A percentile compares a stretch with the other conserved stretches of the same genome.
Evolutionary conservation across 176 grass and related monocot species (phyloP).

Genomic region (Miscanthus lutarioriparius): DNA sequence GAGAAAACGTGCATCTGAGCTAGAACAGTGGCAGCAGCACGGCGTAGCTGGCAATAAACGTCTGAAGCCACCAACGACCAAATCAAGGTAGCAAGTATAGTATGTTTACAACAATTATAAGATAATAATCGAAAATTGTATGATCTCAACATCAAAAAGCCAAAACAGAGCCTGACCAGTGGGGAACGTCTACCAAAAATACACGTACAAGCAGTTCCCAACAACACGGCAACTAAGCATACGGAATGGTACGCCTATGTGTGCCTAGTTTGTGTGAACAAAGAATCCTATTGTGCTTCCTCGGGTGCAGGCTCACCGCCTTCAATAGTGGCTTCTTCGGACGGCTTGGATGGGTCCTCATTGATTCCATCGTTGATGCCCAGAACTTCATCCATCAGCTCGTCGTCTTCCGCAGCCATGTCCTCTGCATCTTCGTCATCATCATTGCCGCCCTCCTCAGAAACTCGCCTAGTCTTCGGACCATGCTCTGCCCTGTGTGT

Average conservation of each 20-base stretch:
- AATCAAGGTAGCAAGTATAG: neutral
- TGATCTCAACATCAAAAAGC: neutral
- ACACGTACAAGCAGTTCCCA: conserved; percentile 9
- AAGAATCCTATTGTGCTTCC: conserved; percentile 30
- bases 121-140: neutral
- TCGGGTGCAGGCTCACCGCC: conserved; percentile 30
- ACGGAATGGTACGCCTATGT: neutral
- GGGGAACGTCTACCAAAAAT: neutral
- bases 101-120: neutral
- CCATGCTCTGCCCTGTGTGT: conserved; percentile 88
- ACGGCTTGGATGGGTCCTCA: conserved; percentile 44
- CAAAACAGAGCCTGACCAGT: neutral
- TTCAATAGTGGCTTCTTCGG: conserved; percentile 37
- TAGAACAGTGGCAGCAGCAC: neutral
- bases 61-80: neutral
- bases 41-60: neutral
- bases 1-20: neutral
- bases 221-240: conserved; percentile 15
- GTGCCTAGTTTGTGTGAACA: conserved; percentile 18
- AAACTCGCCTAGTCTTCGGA: conserved; percentile 71
- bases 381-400: conserved; percentile 90
- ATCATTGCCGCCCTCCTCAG: conserved; percentile 54
- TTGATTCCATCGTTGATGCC: conserved; percentile 57
- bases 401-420: conserved; percentile 73
- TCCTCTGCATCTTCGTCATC: conserved; percentile 90